Conservation (phyloP, 192 early-diverging fungal species). For the Ambispora gerdemannii region DNA sequence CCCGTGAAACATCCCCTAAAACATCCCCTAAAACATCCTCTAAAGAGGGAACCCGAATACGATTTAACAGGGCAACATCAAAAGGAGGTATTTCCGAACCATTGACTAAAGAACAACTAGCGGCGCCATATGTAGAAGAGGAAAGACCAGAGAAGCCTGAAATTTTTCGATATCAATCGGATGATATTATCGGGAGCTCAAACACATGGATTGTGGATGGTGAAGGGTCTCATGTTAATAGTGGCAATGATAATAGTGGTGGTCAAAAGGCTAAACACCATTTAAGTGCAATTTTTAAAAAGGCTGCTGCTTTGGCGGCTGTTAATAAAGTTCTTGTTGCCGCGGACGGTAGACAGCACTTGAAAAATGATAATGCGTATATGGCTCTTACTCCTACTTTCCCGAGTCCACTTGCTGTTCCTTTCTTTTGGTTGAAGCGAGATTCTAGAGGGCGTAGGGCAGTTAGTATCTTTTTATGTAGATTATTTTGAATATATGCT, state of each 20-base stretch:
- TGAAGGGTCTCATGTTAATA: neutral
- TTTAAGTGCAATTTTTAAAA: neutral
- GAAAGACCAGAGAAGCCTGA: constrained; percentile 7
- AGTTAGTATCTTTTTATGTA: constrained; percentile 31
- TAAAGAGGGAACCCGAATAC: neutral
- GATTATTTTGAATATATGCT: neutral
- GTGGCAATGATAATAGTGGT: neutral
- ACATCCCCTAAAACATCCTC: neutral
- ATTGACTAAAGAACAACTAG: constrained; percentile 14
- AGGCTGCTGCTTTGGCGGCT: neutral
- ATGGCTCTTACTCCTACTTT: neutral
- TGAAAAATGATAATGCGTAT: neutral
- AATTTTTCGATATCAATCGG: neutral
- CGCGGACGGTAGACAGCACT: constrained; percentile 5
- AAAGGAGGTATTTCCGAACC: neutral
- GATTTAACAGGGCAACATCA: neutral
- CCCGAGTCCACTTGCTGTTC: constrained; percentile 28
- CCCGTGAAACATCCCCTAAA: neutral
- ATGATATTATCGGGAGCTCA: neutral
- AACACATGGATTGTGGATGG: no score
- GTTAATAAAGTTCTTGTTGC: neutral
- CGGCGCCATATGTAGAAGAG: constrained; percentile 25
- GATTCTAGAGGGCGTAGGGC: constrained; percentile 38
- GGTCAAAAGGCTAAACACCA: neutral
- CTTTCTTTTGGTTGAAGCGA: constrained; percentile 34